Evolutionary conservation across 345 rosid genomes (phyloP).

Genomic region (Arabis alpina): DNA sequence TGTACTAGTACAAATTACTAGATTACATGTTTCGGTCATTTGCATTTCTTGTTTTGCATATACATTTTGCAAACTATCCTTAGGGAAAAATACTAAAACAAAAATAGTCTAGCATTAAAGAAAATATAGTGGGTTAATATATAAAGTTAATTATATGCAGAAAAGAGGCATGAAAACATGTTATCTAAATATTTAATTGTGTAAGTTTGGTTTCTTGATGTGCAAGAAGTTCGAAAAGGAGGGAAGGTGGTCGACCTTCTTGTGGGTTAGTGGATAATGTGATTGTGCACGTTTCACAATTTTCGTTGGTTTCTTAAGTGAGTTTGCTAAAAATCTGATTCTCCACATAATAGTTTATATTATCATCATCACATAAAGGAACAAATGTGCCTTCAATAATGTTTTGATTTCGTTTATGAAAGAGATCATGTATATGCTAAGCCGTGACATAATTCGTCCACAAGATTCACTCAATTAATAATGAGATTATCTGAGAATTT

Average conservation of each 20-base stretch:
- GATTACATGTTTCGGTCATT: too few relatives aligned
- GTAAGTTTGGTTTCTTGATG: constrained; percentile 34
- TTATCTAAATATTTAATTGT: not conserved
- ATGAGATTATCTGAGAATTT: constrained; percentile 16
- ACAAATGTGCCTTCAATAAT: not conserved
- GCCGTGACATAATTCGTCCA: constrained; percentile 18
- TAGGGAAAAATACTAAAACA: not conserved
- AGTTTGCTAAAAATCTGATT: constrained; percentile 29
- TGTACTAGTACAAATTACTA: too few relatives aligned
- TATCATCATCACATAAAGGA: constrained; percentile 19
- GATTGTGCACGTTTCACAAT: constrained; percentile 41
- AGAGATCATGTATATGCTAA: constrained; percentile 18
- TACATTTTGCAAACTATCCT: not conserved
- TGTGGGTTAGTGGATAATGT: constrained; percentile 44
- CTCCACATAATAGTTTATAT: constrained; percentile 8
- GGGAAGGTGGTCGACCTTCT: constrained; percentile 40
- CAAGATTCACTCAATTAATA: constrained; percentile 25
- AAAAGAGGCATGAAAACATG: not conserved
- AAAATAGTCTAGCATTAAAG: not conserved
- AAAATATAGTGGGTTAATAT: not conserved
- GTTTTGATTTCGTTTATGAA: not conserved
- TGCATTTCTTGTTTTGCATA: not conserved
- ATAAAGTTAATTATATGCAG: not conserved
- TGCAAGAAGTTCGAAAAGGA: constrained; percentile 27
- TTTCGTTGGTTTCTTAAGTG: constrained; percentile 25